Evolutionary conservation across 306 rosid genomes (phyloP).

Genomic region (Albizia julibrissin): DNA sequence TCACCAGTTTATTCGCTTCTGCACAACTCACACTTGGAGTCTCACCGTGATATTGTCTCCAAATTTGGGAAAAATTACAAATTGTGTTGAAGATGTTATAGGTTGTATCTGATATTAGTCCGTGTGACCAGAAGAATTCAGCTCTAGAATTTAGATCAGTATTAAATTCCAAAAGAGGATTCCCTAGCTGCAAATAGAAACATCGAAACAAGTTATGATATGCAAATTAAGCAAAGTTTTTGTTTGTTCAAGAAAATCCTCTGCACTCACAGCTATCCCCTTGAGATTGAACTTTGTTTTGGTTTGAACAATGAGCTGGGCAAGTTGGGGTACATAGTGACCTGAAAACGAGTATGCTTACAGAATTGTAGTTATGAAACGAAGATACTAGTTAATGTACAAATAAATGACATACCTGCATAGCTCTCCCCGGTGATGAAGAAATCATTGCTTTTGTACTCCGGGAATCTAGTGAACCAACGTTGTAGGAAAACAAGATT

Average conservation of each 20-base stretch:
- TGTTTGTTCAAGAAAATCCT: not conserved
- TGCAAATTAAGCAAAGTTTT: not conserved
- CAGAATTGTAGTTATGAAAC: not conserved
- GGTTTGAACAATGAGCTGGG: conserved; percentile 56
- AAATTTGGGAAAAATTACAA: conserved; percentile 58
- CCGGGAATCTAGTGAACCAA: conserved; percentile 61
- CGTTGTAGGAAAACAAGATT: conserved; percentile 60
- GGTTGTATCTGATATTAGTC: conserved; percentile 64
- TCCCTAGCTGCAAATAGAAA: conserved; percentile 58
- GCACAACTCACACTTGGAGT: conserved; percentile 36
- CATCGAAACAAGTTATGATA: not conserved
- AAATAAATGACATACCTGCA: conserved; percentile 41
- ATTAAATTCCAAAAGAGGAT: conserved; percentile 67
- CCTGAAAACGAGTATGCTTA: conserved; percentile 44
- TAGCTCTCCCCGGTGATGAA: conserved; percentile 81
- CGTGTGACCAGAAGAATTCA: conserved; percentile 68
- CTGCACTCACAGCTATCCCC: conserved; percentile 68
- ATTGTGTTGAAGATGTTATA: conserved; percentile 39
- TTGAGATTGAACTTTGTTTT: conserved; percentile 54
- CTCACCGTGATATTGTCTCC: conserved; percentile 44
- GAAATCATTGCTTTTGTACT: conserved; percentile 55
- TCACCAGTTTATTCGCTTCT: conserved; percentile 30
- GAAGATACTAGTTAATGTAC: not conserved
- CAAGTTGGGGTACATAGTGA: conserved; percentile 82
- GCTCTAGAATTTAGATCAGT: conserved; percentile 63